Conservation (phyloP, 306 rosid genomes). For the Cicer cuneatum region DNA sequence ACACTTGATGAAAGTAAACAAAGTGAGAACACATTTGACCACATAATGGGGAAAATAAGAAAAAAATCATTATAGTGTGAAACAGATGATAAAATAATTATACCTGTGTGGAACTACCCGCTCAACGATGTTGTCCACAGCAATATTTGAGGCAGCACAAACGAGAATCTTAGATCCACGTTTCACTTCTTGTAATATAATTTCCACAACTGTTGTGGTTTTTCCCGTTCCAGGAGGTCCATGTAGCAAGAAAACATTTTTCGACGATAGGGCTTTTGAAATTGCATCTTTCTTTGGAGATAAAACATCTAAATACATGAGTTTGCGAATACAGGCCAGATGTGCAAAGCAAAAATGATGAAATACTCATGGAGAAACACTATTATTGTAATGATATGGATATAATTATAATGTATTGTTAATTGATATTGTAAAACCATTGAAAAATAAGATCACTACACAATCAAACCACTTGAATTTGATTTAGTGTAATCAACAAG, state of each 20-base stretch:
- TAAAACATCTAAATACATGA: conserved; percentile 42
- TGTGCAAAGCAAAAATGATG: conserved; percentile 32
- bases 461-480: conserved; percentile 19
- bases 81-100: conserved; percentile 35
- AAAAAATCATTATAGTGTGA: conserved; percentile 17
- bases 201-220: conserved; percentile 97
- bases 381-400: conserved; percentile 7
- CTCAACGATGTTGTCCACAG: conserved; percentile 99
- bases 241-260: conserved; percentile 85
- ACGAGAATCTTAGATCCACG: conserved; percentile 95
- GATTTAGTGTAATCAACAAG: conserved; percentile 20
- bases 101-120: conserved; percentile 87
- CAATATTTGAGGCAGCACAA: conserved; percentile 99
- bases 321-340: conserved; percentile 39
- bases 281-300: conserved; percentile 78
- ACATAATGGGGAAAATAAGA: conserved; percentile 25
- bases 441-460: conserved; percentile 13
- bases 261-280: conserved; percentile 87
- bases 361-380: conserved; percentile 33
- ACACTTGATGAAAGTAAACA: conserved; percentile 40
- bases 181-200: conserved; percentile 93
- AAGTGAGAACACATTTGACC: conserved; percentile 25
- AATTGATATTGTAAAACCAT: not conserved
- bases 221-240: conserved; percentile 99
- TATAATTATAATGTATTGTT: not conserved